Evolutionary conservation across 495 filamentous ascomycete species (phyloP), one percentile per base, ranked within the genome.

Genomic region (Talaromyces thailandensis): DNA sequence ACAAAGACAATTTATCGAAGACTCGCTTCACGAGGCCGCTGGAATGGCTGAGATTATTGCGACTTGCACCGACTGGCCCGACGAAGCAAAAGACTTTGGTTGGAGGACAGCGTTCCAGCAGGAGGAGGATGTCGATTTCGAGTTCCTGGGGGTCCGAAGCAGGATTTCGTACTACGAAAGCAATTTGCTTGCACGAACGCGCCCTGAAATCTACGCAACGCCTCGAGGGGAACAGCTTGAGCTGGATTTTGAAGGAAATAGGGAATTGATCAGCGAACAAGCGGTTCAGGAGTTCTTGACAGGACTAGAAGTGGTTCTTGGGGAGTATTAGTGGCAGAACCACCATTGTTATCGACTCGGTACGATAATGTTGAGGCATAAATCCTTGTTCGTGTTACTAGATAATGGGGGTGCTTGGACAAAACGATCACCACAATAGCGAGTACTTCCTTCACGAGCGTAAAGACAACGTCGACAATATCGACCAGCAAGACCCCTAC

Each of bases 401-500:
- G n/a, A n/a, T 83, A 79, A 79, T 84, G 81, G 81, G 81, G 81
- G 9, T 82, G 79, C 51, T 65, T 78, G 0, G 78, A 81, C 59
- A 82, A 89, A 59, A 81, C 81, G 0, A 89, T 85, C 3, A 90
- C 86, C 0, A 83, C 81, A 3, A 79, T 73, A 16, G 0, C 65
- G 75, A 1, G 76, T 76, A 82, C 81, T 9, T 78, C 81, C 0
- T 78, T 79, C 1, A 75, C 79, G 9, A 82, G 80, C 62, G 88
- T 82, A 48, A 72, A 87, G 37, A 48, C 77, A 76, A 69, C 73
- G 40, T 40, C 77, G 76, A 68, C 72, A n/a, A 92, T 90, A 3
- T 84, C 86, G 52, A 94, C 92, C 0, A 96, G 92, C 75, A 84
- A 90, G 68, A 93, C 89, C 4, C 92, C 92, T 55, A 93, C 89